phyloP scores from a whole-genome alignment of 768 basidiomycete genomes.

The Boletus rufocinnamomeus region DNA sequence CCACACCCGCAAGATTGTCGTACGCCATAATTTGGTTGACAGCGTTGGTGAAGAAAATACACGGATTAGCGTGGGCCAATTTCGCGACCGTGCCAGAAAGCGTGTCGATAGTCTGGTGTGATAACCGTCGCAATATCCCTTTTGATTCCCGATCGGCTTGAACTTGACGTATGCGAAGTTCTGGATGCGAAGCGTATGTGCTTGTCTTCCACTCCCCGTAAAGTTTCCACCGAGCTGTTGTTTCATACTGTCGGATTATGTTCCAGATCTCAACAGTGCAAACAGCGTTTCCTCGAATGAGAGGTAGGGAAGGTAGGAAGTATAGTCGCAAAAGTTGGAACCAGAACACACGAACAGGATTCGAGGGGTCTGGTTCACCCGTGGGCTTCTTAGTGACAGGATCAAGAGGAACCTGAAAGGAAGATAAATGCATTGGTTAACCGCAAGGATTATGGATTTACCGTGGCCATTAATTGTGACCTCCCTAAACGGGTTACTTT shows the following conservation, averaged over 20 bases:
- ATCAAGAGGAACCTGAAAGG: constrained; percentile 48
- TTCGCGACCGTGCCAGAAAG: constrained; percentile 90
- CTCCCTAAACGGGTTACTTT: constrained; percentile 82
- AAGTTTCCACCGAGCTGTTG: constrained; percentile 79
- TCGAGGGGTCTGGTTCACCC: constrained; percentile 53
- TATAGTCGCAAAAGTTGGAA: constrained; percentile 74
- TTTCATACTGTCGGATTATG: constrained; percentile 77
- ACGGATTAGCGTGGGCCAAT: constrained; percentile 91
- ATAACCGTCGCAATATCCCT: constrained; percentile 83
- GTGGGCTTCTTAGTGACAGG: constrained; percentile 60
- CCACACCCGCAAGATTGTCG: constrained; percentile 87
- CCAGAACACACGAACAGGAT: constrained; percentile 82
- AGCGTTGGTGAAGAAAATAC: constrained; percentile 84
- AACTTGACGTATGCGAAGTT: constrained; percentile 74
- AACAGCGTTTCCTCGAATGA: constrained; percentile 83
- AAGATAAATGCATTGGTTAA: constrained; percentile 8
- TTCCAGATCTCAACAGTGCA: constrained; percentile 94
- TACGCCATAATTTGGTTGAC: constrained; percentile 96
- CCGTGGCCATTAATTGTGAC: constrained; percentile 57
- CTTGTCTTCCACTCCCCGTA: constrained; percentile 94
- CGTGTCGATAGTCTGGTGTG: constrained; percentile 79
- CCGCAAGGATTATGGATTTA: constrained; percentile 29
- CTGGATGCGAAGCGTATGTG: constrained; percentile 73
- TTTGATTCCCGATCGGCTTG: constrained; percentile 90
- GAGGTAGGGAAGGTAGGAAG: constrained; percentile 83